A percentile compares a stretch with the other conserved stretches of the same genome.
Conservation (phyloP, 2,329 filamentous ascomycete species). For the Immersiporthe knoxdaviesiana region DNA sequence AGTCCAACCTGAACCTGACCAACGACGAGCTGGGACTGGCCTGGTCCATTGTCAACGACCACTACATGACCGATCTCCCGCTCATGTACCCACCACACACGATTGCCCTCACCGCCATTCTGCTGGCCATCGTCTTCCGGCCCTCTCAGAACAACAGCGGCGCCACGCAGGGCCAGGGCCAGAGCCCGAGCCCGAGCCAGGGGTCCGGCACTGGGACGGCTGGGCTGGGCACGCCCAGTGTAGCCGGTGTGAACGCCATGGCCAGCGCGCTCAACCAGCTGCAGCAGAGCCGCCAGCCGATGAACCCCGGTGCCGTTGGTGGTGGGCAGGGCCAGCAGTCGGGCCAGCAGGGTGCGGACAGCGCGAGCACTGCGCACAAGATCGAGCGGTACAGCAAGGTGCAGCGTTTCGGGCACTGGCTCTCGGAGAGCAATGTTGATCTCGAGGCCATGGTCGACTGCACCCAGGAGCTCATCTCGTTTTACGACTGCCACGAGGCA, state of each 20-base stretch:
- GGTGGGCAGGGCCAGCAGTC: conserved; percentile 25
- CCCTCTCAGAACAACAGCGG: conserved; percentile 51
- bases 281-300: conserved; percentile 39
- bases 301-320: conserved; percentile 25
- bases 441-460: conserved; percentile 85
- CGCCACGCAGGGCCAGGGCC: conserved; percentile 36
- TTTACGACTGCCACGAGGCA: conserved; percentile 74
- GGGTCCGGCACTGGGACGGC: conserved; percentile 28
- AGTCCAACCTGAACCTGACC: conserved; percentile 70
- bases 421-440: conserved; percentile 84
- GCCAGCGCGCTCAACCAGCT: conserved; percentile 54
- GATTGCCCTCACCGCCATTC: conserved; percentile 83
- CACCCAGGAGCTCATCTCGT: conserved; percentile 86
- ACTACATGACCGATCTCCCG: conserved; percentile 89
- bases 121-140: conserved; percentile 81
- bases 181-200: conserved; percentile 25
- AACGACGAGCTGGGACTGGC: conserved; percentile 78
- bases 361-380: conserved; percentile 35
- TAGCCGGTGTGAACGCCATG: conserved; percentile 52
- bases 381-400: conserved; percentile 65
- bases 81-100: conserved; percentile 84
- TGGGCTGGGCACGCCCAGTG: conserved; percentile 30
- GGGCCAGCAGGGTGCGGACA: conserved; percentile 29
- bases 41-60: conserved; percentile 86
- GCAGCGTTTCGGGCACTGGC: conserved; percentile 70